Evolutionary conservation across 2,329 filamentous ascomycete species (phyloP).

Genomic region (Cladosporium phlei): DNA sequence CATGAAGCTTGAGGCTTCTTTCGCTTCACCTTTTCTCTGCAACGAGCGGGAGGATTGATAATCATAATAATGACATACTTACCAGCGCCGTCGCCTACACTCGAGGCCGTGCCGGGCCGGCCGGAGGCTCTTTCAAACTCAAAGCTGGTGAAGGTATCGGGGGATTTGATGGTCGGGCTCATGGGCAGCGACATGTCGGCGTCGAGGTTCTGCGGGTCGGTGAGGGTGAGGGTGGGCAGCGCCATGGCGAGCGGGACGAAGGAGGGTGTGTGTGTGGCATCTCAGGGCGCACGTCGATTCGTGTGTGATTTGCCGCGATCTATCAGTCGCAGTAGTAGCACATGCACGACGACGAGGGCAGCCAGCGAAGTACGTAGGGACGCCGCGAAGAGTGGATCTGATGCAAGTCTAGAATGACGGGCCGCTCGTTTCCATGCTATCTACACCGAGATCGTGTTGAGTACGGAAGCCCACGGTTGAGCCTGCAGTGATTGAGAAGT

Average conservation of each 20-base stretch:
- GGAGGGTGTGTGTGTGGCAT: neutral
- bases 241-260: conserved; percentile 4
- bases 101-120: conserved; percentile 13
- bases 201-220: conserved; percentile 37
- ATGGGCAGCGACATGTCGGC: conserved; percentile 24
- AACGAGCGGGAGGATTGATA: no score
- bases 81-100: conserved; percentile 9
- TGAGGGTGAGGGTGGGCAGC: conserved; percentile 42
- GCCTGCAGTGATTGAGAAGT: no score
- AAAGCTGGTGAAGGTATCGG: conserved; percentile 12
- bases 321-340: neutral
- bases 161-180: neutral
- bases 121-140: conserved; percentile 8
- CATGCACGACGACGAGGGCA: neutral
- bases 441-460: neutral
- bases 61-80: neutral
- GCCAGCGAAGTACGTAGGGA: no score
- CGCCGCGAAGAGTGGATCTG: conserved; percentile 1
- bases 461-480: neutral
- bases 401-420: neutral
- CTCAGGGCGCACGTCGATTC: neutral
- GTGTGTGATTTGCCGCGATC: no score
- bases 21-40: no score
- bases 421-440: neutral
- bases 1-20: neutral